Conservation (phyloP, 148 eudicot genomes). For the Persicaria maculosa region DNA sequence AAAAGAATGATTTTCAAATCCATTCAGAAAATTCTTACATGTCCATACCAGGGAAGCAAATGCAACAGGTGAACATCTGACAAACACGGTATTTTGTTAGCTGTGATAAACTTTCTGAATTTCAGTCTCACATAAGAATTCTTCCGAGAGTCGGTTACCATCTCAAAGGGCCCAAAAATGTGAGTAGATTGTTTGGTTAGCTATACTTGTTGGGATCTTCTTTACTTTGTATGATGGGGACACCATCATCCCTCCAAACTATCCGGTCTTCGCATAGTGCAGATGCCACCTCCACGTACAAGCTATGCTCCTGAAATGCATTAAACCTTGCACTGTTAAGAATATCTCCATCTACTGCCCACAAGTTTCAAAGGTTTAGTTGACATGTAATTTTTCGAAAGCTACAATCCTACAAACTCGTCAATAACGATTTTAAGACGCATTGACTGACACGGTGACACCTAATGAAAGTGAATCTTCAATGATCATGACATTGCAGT, state of each 20-base stretch:
- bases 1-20: background rate
- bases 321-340: background rate
- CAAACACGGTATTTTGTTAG: background rate
- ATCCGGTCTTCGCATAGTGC: constrained; percentile 76
- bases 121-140: background rate
- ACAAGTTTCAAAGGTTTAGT: too few species aligned
- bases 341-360: background rate
- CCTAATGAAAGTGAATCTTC: background rate
- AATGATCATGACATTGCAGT: background rate
- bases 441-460: background rate
- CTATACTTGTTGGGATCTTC: constrained; percentile 43
- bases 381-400: too few species aligned
- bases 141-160: background rate
- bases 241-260: constrained; percentile 84
- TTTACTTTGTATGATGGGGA: constrained; percentile 63
- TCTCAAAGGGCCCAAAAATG: background rate
- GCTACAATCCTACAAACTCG: too few species aligned
- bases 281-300: constrained; percentile 68
- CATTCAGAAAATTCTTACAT: background rate
- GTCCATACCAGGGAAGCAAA: background rate
- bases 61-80: background rate
- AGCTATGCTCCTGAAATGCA: constrained; percentile 53
- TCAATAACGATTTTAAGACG: background rate
- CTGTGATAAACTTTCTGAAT: background rate
- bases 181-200: constrained; percentile 19